Base-by-base conservation (phyloP, 2,329 filamentous ascomycete species). In the Aspergillus phoenicis region DNA sequence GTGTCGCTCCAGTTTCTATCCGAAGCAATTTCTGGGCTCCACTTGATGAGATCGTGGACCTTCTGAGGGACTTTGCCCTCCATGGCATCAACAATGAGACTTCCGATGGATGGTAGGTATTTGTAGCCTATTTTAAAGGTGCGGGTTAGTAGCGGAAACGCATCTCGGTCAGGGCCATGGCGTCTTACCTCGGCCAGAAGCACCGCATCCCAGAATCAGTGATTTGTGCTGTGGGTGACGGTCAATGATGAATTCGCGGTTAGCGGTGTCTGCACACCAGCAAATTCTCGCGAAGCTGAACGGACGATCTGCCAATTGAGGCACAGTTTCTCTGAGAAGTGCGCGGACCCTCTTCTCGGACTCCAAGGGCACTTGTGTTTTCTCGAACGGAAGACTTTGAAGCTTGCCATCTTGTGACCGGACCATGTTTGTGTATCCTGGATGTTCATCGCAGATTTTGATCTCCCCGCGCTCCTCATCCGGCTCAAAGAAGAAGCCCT, bases 231-330 rank as follows among this genome's bases (percentile, higher is more conserved):
- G 70, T 0, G 83, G 82, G 69, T 85, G 83, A 45, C 70, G 73
- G 48, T 80, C 80, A 59, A 86, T 84, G 6, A 86, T 66, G 60
- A 85, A 84, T 41, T 80, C 75, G 2, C 83, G 77, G 68, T 86
- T 81, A 0, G 81, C 78, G 0, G 84, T 86, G 64, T 86, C 84
- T 0, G 83, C 81, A 62, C 83, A 84, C 84, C 84, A 86, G 68
- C 83, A 86, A 49, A 86, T 80, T 5, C 82, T 73, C 3, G 81
- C 81, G 61, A 83, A 84, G 53, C 75, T 80, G 55, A 87, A 82
- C 0, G 77, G 76, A 1, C 83, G 78, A 2, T 79, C 68, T 1
- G 79, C 78, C 4, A 86, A 77, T 41, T 85, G 82, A 1, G 84
- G 83, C 75, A 85, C 81, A 1, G 80, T 82, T 53, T 84, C 81